Evolutionary conservation across 1,284 basidiomycete species (phyloP).

Genomic region (Hemileia vastatrix): DNA sequence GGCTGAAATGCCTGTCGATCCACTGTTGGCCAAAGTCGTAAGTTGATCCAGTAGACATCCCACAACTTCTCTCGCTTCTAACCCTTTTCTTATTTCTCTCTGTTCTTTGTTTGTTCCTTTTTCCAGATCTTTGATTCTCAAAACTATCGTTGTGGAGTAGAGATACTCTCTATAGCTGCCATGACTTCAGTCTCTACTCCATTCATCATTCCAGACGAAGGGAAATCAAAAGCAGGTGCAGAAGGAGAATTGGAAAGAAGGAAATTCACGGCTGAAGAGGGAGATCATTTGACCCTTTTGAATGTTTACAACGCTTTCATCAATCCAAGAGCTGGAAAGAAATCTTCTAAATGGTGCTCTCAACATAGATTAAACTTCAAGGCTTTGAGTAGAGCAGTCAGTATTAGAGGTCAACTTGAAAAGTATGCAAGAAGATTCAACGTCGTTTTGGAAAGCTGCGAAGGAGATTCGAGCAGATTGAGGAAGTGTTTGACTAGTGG

Average conservation of each 20-base stretch:
- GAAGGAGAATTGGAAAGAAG: conserved; percentile 77
- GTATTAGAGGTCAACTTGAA: conserved; percentile 80
- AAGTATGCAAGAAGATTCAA: conserved; percentile 84
- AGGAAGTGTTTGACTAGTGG: conserved; percentile 78
- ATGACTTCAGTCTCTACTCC: conserved; percentile 92
- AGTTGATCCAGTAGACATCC: conserved; percentile 30
- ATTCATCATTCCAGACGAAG: no score
- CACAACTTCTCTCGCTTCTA: neutral
- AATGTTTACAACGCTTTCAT: conserved; percentile 93
- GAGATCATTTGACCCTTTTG: conserved; percentile 81
- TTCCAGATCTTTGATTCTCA: conserved; percentile 70
- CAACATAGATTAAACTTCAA: conserved; percentile 84
- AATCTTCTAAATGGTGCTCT: conserved; percentile 78
- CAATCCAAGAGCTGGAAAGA: conserved; percentile 57
- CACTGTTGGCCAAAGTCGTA: conserved; percentile 53
- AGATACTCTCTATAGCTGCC: conserved; percentile 86
- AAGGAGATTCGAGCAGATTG: conserved; percentile 68
- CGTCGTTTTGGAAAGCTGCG: conserved; percentile 57
- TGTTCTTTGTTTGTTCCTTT: neutral
- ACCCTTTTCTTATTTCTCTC: neutral
- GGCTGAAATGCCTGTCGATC: conserved; percentile 53
- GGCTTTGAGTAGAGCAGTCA: conserved; percentile 79
- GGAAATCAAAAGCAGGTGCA: conserved; percentile 67
- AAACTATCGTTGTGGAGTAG: conserved; percentile 75
- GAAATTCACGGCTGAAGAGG: conserved; percentile 95